Evolutionary conservation across 2,329 filamentous ascomycete genomes (phyloP).

Genomic region (Furcasterigmium sp.): DNA sequence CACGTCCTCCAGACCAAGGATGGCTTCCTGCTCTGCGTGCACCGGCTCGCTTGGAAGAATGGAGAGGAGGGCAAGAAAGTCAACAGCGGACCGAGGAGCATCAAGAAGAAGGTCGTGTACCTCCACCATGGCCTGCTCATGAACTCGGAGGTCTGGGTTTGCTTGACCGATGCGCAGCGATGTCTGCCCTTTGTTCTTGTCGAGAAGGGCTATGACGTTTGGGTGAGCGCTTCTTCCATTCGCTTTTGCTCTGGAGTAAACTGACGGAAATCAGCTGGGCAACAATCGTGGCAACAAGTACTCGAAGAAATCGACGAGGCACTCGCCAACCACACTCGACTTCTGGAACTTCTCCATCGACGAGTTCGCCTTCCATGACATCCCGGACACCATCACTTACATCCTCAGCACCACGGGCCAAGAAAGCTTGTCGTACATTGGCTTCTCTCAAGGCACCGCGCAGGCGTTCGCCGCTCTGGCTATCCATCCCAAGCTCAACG

Average conservation of each 20-base stretch:
- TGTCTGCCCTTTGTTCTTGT: constrained; percentile 86
- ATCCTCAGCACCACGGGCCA: constrained; percentile 80
- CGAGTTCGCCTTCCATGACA: constrained; percentile 96
- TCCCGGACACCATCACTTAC: constrained; percentile 90
- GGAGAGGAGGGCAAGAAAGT: constrained; percentile 77
- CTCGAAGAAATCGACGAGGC: constrained; percentile 84
- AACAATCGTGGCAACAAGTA: constrained; percentile 99
- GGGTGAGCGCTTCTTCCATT: constrained; percentile 48
- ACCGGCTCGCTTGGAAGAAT: constrained; percentile 76
- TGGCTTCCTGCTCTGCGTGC: constrained; percentile 86
- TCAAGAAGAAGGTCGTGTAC: constrained; percentile 83
- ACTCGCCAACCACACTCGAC: constrained; percentile 64
- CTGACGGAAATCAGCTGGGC: constrained; percentile 59
- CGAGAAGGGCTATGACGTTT: constrained; percentile 91
- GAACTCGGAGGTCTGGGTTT: constrained; percentile 99
- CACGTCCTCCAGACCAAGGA: constrained; percentile 93
- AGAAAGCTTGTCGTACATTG: constrained; percentile 86
- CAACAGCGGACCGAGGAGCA: constrained; percentile 63
- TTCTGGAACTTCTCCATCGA: constrained; percentile 99
- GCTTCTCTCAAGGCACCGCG: constrained; percentile 94
- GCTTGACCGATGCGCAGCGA: constrained; percentile 77
- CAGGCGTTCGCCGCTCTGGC: constrained; percentile 93
- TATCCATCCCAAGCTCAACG: constrained; percentile 86
- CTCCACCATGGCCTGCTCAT: constrained; percentile 94
- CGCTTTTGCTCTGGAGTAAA: neutral